Evolutionary conservation across 2,329 filamentous ascomycete species (phyloP).

Genomic region (Aspergillus sp.): DNA sequence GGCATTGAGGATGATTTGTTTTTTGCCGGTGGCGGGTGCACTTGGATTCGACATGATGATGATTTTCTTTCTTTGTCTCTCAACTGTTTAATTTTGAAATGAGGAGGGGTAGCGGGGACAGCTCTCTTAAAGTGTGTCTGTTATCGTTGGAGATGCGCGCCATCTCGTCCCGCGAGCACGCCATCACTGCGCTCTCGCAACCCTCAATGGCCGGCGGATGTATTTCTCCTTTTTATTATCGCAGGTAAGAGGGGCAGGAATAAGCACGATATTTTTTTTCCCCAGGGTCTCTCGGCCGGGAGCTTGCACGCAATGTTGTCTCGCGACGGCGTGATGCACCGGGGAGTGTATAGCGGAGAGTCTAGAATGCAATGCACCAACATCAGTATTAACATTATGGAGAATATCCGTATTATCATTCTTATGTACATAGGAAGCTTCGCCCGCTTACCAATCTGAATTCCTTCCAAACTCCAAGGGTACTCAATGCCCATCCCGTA

Average conservation of each 20-base stretch:
- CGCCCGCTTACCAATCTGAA: too few species aligned
- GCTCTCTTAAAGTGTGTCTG: too few species aligned
- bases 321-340: neutral
- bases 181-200: neutral
- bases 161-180: neutral
- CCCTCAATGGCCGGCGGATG: too few species aligned
- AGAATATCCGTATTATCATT: too few species aligned
- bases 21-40: conserved; percentile 16
- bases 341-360: too few species aligned
- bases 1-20: conserved; percentile 49
- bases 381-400: neutral
- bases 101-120: too few species aligned
- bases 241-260: neutral
- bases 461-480: too few species aligned
- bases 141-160: neutral
- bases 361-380: neutral
- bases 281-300: neutral
- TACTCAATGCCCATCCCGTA: too few species aligned
- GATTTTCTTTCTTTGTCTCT: neutral
- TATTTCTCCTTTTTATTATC: neutral
- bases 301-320: neutral
- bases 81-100: neutral
- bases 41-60: neutral
- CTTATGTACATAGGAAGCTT: too few species aligned
- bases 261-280: neutral